Base-by-base conservation (phyloP, 495 filamentous ascomycete genomes). In the Lepraria neglecta region DNA sequence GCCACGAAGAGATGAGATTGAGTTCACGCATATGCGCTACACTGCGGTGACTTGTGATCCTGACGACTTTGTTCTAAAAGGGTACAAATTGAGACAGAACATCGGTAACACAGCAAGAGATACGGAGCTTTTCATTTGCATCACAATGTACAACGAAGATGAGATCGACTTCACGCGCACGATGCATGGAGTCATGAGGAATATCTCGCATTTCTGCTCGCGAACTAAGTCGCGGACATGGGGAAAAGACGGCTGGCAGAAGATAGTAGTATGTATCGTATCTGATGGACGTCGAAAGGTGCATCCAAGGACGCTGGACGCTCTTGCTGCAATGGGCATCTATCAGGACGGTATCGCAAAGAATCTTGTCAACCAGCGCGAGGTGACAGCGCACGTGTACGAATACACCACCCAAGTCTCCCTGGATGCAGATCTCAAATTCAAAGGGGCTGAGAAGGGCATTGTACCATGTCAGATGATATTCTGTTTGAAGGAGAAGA, bases 1-100 rank as follows among this genome's bases (percentile, higher is more conserved):
- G 51, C 95, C 95, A 0, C 82, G 91, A 38, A 81, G 92, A 30
- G 91, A 97, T 71, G 91, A 95, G 64, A 83, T 89, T 53, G 95
- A 99, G 72, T 99, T 97, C 71, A 99, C 95, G 1, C 92, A 99
- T 71, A 97, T 97, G 95, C 88, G 95, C n/a, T 99, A 99, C 70
- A 97, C 95, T 35, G 95, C 95, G n/a, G 94, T 96, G 42, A 99
- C 95, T 1, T 97, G 92, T 69, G 95, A 99, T 70, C 95, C 95
- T 0, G 92, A 97, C 70, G 92, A 99, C 68, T 99, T 95, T 65
- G 86, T 89, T 0, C 78, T 82, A 17, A 79, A 84, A 55, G 92
- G 94, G 0, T 99, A 97, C 76, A 94, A 95, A 72, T 73, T 99
- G 67, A 87, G 95, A n/a, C 95, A 97, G 73, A 92, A 95, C 70